Evolutionary conservation across 2,329 filamentous ascomycete species (phyloP).

Genomic region (Colletotrichum caudatum): DNA sequence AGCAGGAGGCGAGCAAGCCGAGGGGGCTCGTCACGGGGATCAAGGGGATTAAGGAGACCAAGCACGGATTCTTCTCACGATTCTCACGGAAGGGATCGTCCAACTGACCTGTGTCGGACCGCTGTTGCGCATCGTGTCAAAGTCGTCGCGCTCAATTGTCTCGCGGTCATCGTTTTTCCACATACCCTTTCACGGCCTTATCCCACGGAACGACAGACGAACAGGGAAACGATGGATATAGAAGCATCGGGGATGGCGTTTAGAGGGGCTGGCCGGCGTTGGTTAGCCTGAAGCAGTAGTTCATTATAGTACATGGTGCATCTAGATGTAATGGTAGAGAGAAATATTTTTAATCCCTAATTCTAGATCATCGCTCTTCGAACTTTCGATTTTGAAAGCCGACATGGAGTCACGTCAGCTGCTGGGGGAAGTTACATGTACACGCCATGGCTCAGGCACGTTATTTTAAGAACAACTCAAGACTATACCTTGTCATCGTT

Average conservation of each 20-base stretch:
- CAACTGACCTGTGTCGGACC: neutral
- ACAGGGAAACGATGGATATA: slow-evolving; percentile 1
- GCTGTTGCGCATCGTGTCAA: neutral
- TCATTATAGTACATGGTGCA: neutral
- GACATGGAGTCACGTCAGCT: too few species aligned
- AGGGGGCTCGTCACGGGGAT: neutral
- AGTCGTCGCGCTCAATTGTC: neutral
- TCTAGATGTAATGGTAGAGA: neutral
- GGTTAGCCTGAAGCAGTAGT: neutral
- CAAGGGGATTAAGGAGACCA: slow-evolving; percentile 8
- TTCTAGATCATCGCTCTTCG: neutral
- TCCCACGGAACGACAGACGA: neutral
- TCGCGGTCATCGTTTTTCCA: neutral
- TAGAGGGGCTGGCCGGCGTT: neutral
- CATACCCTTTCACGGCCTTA: slow-evolving; percentile 19
- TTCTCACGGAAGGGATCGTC: slow-evolving; percentile 3
- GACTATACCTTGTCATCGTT: neutral
- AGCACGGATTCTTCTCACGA: slow-evolving; percentile 30
- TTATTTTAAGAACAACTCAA: neutral
- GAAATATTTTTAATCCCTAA: neutral
- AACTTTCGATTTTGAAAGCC: neutral
- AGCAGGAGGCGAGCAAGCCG: slow-evolving; percentile 48
- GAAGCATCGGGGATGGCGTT: slow-evolving; percentile 13
- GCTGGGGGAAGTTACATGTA: neutral
- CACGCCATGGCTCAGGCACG: neutral